Percentiles rank a stretch among this genome's conserved stretches.
phyloP scores from a whole-genome alignment of 2,329 filamentous ascomycete genomes.

The Leptosphaerulina australis region DNA sequence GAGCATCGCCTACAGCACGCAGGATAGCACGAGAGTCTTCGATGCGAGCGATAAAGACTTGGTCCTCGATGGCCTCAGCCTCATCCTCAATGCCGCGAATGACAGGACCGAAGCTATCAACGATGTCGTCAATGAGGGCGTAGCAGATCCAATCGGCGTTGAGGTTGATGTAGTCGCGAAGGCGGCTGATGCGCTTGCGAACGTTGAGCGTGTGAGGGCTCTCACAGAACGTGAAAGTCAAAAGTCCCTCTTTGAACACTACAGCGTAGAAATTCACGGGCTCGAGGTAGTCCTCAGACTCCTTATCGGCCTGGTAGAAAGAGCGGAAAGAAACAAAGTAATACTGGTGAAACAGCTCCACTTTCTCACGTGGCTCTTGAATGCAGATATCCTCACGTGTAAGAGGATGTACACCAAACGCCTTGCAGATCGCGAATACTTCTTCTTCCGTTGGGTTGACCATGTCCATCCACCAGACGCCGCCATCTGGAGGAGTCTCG shows the following conservation, averaged over 20 bases:
- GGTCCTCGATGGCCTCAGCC: slow-evolving; percentile 92
- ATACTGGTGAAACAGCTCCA: slow-evolving; percentile 95
- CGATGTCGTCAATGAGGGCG: slow-evolving; percentile 96
- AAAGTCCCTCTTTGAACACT: slow-evolving; percentile 91
- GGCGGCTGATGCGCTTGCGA: slow-evolving; percentile 84
- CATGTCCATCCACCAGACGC: slow-evolving; percentile 99
- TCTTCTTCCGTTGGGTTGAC: slow-evolving; percentile 89
- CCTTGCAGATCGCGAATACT: slow-evolving; percentile 84
- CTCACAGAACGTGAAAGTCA: slow-evolving; percentile 91
- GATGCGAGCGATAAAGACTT: slow-evolving; percentile 88
- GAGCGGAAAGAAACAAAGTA: slow-evolving; percentile 98
- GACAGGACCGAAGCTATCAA: slow-evolving; percentile 90
- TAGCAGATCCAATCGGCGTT: slow-evolving; percentile 99
- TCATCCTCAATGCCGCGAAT: slow-evolving; percentile 87
- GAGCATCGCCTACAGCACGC: slow-evolving; percentile 83
- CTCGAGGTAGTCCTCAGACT: slow-evolving; percentile 82
- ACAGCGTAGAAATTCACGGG: slow-evolving; percentile 97
- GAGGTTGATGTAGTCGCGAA: slow-evolving; percentile 93
- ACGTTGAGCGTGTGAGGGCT: slow-evolving; percentile 90
- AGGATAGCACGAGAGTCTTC: slow-evolving; percentile 90
- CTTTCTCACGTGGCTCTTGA: slow-evolving; percentile 96
- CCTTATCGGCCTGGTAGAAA: slow-evolving; percentile 82
- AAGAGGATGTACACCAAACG: slow-evolving; percentile 93
- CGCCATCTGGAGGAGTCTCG: slow-evolving; percentile 69
- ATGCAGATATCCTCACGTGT: slow-evolving; percentile 96